Evolutionary conservation across 2,329 filamentous ascomycete species (phyloP), one percentile per base, ranked within the genome.

Genomic region (Moelleriella libera): DNA sequence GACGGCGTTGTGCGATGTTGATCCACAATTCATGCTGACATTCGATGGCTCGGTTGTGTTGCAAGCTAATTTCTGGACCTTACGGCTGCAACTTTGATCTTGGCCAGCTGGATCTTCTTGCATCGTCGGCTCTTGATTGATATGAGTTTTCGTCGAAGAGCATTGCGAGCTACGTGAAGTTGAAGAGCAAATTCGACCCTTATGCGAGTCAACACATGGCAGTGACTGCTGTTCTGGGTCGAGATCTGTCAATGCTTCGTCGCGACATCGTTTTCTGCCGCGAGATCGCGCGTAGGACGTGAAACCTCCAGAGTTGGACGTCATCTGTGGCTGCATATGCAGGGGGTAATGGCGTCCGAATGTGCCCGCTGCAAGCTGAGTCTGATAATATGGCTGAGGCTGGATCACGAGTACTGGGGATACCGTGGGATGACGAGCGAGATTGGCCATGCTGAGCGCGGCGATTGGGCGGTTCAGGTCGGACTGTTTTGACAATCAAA

Each of bases 211-310:
- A 54, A 72, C 67, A 44, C 67, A 58, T 50, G 67, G 60, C 47
- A 65, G 57, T 43, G 68, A 57, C 50, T 69, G 63, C 48, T 70
- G 61, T 62, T 75, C 74, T 58, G 80, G 72, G 54, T 81, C 76
- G 47, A 85, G 77, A 56, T 86, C 85, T 52, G 74, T 68, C 30
- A 74, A 72, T 48, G 84, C 82, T 63, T 89, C 84, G 57, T 85
- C 82, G 59, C 84, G 76, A 52, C 83, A 86, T 55, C 85, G 81
- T 68, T 89, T 89, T 60, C 83, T 80, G 54, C 84, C 82, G 49
- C 57, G 53, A 30, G 53, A 41, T 47, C 44, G 41, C 9, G 37
- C 50, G n/a, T 54, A 48, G 41, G 51, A 45, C 31, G 57, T 54
- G 14, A 48, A 67, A 63, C 65, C 50, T 31, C 55, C 52, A 47